Conservation (phyloP, 352 stramenopile species). For the Pythium aquatile region DNA sequence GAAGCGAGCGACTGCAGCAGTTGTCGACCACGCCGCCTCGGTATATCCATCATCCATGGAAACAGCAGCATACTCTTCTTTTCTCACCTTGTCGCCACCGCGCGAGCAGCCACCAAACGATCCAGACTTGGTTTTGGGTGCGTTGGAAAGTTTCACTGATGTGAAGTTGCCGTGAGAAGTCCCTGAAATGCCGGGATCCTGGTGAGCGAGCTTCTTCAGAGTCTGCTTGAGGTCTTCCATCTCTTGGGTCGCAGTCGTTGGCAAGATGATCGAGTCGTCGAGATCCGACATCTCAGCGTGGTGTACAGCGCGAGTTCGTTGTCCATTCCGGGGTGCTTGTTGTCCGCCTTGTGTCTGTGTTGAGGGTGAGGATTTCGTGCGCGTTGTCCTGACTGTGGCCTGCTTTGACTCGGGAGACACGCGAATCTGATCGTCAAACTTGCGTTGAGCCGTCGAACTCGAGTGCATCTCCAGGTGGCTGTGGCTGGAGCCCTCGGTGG, state of each 20-base stretch:
- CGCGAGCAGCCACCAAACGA: background rate
- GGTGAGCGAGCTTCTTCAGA: constrained; percentile 53
- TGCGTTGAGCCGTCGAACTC: constrained; percentile 1
- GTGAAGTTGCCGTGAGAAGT: background rate
- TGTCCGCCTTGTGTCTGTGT: background rate
- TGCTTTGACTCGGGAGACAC: background rate
- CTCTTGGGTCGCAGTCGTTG: constrained; percentile 44
- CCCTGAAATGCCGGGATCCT: constrained; percentile 17
- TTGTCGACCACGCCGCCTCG: constrained; percentile 13
- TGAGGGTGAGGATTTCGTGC: background rate
- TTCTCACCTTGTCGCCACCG: constrained; percentile 1
- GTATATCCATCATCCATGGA: constrained; percentile 2
- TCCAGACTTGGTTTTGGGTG: constrained; percentile 7
- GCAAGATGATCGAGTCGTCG: constrained; percentile 28
- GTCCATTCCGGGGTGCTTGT: background rate
- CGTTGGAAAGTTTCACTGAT: constrained; percentile 2
- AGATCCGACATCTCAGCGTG: constrained; percentile 7
- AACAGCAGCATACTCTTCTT: constrained; percentile 7
- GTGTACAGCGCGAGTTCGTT: background rate
- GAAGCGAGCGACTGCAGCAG: constrained; percentile 1
- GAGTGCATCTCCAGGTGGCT: constrained; percentile 1
- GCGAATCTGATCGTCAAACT: constrained; percentile 25
- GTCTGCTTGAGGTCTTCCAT: constrained; percentile 74
- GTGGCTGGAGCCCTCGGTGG: constrained; percentile 15
- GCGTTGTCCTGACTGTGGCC: background rate